Conservation (phyloP, 2,329 filamentous ascomycete species). For the Stemphylium lycopersici region DNA sequence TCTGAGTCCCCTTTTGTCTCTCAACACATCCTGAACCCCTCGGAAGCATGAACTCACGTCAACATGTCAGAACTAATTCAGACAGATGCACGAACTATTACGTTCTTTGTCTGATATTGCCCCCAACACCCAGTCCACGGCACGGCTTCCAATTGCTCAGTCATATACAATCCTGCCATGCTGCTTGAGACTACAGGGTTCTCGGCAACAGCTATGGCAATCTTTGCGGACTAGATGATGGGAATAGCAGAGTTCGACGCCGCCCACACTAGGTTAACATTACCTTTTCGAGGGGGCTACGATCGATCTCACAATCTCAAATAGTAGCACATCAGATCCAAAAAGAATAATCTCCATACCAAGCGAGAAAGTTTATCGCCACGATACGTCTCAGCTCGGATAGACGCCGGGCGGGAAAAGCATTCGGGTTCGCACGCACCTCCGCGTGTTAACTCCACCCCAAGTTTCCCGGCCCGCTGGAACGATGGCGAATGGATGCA, state of each 20-base stretch:
- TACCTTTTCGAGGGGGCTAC: too few relatives aligned
- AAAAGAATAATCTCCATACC: not conserved
- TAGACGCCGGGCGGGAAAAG: not conserved
- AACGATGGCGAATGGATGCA: not conserved
- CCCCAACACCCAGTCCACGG: not conserved
- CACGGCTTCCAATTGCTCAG: conserved; percentile 3
- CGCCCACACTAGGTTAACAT: not conserved
- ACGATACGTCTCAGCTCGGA: conserved; percentile 2
- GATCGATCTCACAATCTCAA: not conserved
- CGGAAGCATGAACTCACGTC: conserved; percentile 1
- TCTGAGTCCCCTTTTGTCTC: conserved; percentile 7
- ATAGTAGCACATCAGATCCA: not conserved
- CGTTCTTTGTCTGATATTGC: not conserved
- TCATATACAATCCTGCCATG: not conserved
- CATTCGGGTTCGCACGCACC: conserved; percentile 1
- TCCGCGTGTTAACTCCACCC: conserved; percentile 5
- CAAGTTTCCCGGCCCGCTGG: not conserved
- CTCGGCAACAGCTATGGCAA: not conserved
- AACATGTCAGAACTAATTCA: conserved; percentile 1
- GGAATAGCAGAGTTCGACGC: not conserved
- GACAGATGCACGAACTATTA: not conserved
- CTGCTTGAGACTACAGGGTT: not conserved
- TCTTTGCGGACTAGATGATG: not conserved
- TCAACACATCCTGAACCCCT: conserved; percentile 6
- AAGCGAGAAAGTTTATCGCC: conserved; percentile 6